Evolutionary conservation across 2,329 filamentous ascomycete species (phyloP).

Genomic region (Fusarium camptoceras): DNA sequence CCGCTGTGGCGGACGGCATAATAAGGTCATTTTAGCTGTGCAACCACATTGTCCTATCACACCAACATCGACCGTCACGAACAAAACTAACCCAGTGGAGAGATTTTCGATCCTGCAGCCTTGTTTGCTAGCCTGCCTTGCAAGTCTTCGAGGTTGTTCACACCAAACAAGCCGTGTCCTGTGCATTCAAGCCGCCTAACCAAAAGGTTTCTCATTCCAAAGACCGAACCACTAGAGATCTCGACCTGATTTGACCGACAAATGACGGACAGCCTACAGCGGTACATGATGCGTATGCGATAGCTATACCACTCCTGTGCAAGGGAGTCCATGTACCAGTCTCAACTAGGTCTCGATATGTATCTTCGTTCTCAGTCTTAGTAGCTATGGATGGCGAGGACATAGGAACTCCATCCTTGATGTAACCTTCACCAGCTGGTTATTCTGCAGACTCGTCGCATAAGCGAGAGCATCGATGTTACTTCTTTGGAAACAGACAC

Average conservation of each 20-base stretch:
- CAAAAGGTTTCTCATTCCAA: constrained; percentile 17
- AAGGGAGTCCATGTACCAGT: constrained; percentile 23
- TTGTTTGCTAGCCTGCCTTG: constrained; percentile 22
- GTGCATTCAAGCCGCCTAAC: constrained; percentile 19
- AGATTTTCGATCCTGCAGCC: constrained; percentile 26
- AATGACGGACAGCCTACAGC: constrained; percentile 6
- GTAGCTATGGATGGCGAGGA: constrained; percentile 22
- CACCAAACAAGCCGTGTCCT: constrained; percentile 25
- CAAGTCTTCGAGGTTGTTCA: constrained; percentile 15
- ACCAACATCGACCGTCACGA: constrained; percentile 19
- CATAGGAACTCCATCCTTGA: constrained; percentile 15
- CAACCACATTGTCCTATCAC: constrained; percentile 31
- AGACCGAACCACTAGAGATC: constrained; percentile 19
- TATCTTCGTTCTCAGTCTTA: constrained; percentile 1
- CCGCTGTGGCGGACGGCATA: constrained; percentile 35
- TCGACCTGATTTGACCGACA: constrained; percentile 14
- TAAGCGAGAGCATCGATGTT: constrained; percentile 13
- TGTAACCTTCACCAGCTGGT: constrained; percentile 33
- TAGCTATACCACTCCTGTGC: constrained; percentile 17
- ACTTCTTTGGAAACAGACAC: background rate
- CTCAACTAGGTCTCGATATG: constrained; percentile 14
- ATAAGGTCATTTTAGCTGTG: constrained; percentile 34
- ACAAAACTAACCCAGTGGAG: constrained; percentile 8
- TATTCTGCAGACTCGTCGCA: background rate
- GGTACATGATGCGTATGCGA: constrained; percentile 10